Evolutionary conservation across 1,139 yeast genomes (phyloP).

Genomic region (Diutina pseudorugosa): DNA sequence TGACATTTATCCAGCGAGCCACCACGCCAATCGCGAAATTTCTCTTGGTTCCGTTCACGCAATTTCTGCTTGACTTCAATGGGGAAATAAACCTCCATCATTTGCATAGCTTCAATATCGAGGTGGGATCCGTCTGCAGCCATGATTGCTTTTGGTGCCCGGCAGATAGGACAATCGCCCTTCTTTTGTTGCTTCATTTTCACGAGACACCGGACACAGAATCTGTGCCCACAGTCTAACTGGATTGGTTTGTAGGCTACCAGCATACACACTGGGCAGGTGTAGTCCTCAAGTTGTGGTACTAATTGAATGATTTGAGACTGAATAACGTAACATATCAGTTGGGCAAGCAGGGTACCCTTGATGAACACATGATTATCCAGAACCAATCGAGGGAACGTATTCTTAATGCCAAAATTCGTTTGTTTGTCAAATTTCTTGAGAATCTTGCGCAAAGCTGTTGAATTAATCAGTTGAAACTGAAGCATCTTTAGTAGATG

Average conservation of each 20-base stretch:
- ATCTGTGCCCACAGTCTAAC: constrained; percentile 50
- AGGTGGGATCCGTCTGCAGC: constrained; percentile 49
- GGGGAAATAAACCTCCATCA: constrained; percentile 53
- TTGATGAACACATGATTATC: constrained; percentile 33
- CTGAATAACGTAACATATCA: constrained; percentile 45
- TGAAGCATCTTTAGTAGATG: constrained; percentile 45
- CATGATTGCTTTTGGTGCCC: constrained; percentile 38
- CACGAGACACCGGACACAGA: constrained; percentile 61
- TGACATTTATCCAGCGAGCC: neutral
- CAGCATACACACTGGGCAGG: constrained; percentile 60
- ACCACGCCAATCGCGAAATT: constrained; percentile 16
- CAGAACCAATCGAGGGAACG: constrained; percentile 35
- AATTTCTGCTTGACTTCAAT: constrained; percentile 52
- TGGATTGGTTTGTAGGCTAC: constrained; percentile 63
- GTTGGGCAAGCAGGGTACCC: constrained; percentile 40
- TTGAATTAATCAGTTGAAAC: constrained; percentile 49
- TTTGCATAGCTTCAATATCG: constrained; percentile 39
- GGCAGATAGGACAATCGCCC: constrained; percentile 57
- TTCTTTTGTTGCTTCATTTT: constrained; percentile 48
- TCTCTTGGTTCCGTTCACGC: constrained; percentile 46
- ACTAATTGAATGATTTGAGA: constrained; percentile 40
- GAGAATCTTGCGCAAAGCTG: constrained; percentile 55
- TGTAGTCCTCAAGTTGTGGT: constrained; percentile 66
- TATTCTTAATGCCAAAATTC: constrained; percentile 33
- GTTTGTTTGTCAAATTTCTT: constrained; percentile 72